A percentile compares a stretch with the other conserved stretches of the same genome.
Conservation (phyloP, 495 filamentous ascomycete species). For the Aspergillus nanangensis region DNA sequence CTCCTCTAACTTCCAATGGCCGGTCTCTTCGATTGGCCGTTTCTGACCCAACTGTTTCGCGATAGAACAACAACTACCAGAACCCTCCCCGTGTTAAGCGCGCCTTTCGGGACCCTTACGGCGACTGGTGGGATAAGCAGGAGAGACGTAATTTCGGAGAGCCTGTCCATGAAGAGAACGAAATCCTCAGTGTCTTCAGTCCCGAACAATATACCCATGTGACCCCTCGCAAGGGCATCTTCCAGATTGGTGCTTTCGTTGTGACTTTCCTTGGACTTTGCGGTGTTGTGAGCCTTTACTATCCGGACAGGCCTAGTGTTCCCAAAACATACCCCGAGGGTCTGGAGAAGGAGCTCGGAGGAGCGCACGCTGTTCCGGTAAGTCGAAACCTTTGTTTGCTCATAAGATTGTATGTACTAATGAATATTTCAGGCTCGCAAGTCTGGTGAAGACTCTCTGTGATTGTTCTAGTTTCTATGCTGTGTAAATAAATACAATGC, state of each 20-base stretch:
- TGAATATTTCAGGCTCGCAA: conserved; percentile 37
- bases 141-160: conserved; percentile 95
- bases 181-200: conserved; percentile 87
- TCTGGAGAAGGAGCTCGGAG: conserved; percentile 81
- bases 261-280: conserved; percentile 63
- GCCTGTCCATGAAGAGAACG: conserved; percentile 94
- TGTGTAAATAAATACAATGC: conserved; percentile 45
- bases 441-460: conserved; percentile 39
- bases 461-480: conserved; percentile 23
- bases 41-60: not conserved
- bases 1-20: conserved; percentile 1
- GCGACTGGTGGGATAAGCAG: conserved; percentile 96
- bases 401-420: not conserved
- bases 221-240: conserved; percentile 61
- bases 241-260: conserved; percentile 74
- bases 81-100: conserved; percentile 83
- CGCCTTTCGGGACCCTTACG: conserved; percentile 86
- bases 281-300: conserved; percentile 64
- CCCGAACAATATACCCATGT: conserved; percentile 87
- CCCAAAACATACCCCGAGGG: conserved; percentile 81
- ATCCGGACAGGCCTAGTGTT: conserved; percentile 79
- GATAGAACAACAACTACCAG: conserved; percentile 86
- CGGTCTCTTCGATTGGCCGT: conserved; percentile 10
- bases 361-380: conserved; percentile 45
- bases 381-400: conserved; percentile 10